Conservation (phyloP, 2,329 filamentous ascomycete species). For the Aureobasidium pullulans region DNA sequence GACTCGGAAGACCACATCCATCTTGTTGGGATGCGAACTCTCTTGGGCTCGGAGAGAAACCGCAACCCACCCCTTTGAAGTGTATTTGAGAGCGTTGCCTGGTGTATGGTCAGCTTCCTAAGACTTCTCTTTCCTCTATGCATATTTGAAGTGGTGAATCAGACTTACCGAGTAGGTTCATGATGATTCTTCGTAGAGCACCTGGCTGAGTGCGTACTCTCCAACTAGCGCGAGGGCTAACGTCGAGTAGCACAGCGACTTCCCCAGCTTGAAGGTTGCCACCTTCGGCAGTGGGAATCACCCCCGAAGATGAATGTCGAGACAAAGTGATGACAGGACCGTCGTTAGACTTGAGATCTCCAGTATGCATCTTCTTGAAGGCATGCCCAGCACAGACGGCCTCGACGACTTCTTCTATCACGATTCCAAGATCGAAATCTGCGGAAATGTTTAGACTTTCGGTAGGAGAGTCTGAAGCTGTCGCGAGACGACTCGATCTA, state of each 20-base stretch:
- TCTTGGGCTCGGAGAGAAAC: constrained; percentile 19
- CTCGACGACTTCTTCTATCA: constrained; percentile 14
- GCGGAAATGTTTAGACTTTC: constrained; percentile 13
- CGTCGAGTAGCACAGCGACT: constrained; percentile 39
- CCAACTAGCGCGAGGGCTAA: constrained; percentile 34
- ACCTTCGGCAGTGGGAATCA: not conserved
- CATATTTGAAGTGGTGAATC: too few relatives aligned
- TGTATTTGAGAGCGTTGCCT: constrained; percentile 40
- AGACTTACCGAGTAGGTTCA: constrained; percentile 37
- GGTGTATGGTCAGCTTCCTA: not conserved
- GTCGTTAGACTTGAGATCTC: not conserved
- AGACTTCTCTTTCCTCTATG: too few relatives aligned
- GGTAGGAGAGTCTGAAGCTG: not conserved
- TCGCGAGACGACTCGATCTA: not conserved
- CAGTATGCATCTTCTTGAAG: constrained; percentile 24
- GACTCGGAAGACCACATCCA: constrained; percentile 30
- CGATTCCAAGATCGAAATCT: constrained; percentile 10
- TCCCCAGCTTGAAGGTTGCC: constrained; percentile 15
- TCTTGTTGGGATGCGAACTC: not conserved
- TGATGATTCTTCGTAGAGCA: constrained; percentile 38
- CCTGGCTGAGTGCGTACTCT: constrained; percentile 38
- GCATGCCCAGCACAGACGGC: constrained; percentile 33
- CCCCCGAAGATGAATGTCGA: not conserved
- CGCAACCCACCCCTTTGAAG: constrained; percentile 33
- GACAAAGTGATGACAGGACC: not conserved